These are phyloP conservation scores for Micromonas commoda DNA, from an alignment of 139 green algal species.

Conservation along the genomic window DNA sequence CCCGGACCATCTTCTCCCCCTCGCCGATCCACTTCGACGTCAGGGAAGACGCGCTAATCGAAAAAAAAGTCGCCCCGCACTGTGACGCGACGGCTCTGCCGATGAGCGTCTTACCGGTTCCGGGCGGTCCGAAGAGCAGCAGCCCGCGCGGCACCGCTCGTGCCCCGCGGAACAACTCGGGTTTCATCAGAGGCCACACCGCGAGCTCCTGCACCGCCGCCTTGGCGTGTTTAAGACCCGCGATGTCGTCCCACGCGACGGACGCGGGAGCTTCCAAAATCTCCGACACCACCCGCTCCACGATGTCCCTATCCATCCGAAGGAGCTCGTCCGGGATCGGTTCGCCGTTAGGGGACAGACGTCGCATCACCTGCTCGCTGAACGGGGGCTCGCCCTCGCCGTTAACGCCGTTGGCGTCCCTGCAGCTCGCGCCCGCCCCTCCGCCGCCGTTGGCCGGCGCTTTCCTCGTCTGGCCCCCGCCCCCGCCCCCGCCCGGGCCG, in stretches of 20 bases:
- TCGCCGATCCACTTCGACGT: conserved; percentile 99
- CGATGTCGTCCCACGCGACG: conserved; percentile 61
- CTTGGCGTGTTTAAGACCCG: conserved; percentile 42
- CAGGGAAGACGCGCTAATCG: conserved; percentile 86
- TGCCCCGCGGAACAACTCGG: conserved; percentile 70
- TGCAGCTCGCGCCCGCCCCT: no score
- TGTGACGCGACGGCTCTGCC: conserved; percentile 89
- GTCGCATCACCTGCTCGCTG: neutral
- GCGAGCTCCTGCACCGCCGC: conserved; percentile 83
- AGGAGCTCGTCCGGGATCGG: conserved; percentile 24
- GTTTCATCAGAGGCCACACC: conserved; percentile 93
- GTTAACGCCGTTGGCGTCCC: neutral
- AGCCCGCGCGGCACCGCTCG: conserved; percentile 80
- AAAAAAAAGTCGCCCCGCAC: conserved; percentile 96
- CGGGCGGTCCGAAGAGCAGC: conserved; percentile 82
- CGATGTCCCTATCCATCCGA: conserved; percentile 24
- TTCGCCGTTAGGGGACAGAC: conserved; percentile 19
- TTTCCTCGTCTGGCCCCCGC: neutral
- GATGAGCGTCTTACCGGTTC: conserved; percentile 94
- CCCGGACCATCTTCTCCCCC: conserved; percentile 90
- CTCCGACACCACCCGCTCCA: conserved; percentile 26
- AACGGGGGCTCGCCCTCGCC: neutral
- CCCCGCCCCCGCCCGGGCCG: neutral
- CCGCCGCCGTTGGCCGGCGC: neutral
- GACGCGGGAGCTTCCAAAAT: conserved; percentile 18